Base-by-base conservation (phyloP, 2,329 filamentous ascomycete species). In the Paraphoma sp. region DNA sequence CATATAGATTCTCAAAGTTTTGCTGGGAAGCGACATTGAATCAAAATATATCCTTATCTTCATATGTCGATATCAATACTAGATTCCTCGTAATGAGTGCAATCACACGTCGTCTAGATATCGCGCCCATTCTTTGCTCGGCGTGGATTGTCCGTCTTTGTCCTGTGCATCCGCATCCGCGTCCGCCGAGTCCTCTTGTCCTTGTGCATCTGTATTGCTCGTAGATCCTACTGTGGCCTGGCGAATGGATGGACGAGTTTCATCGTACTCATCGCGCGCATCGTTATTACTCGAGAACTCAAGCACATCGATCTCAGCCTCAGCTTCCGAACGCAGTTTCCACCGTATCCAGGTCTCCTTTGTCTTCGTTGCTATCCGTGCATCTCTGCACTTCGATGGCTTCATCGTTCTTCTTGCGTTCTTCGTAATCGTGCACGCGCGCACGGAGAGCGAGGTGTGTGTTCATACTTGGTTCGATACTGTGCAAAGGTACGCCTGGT, bases 401-500 rank as follows among this genome's bases (percentile, higher is more conserved):
- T 8, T 11, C 4, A 8, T 45, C 43, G 18, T 3, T 44, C 3
- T 23, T 9, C 17, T 28, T 41, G 30, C 31, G n/a, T 52, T 29
- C 42, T 31, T 46, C 42, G 12, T 46, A 46, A 18, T 52, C 50
- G 18, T 52, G 43, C n/a, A 52, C 7, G n/a, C 16, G 43, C n/a
- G 50, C 50, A 16, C 38, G 16, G 42, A 46, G 43, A 14, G 42
- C 50, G 23, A 46, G 6, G 38, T 42, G 43, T n/a, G 50, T 29
- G 6, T 52, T 18, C 43, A 52, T 52, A 31, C 6, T 4, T 48
- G 5, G 3, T 23, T 36, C 30, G 30, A 14, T 16, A 14, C 33
- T 36, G 23, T 23, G 23, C 23, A 23, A 23, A 23, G 23, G 23
- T 23, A 5, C 23, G 23, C 23, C 23, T 23, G 2, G 2, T 2